Conservation (phyloP, 2,329 filamentous ascomycete species). For the Pseudocercospora macadamiae region DNA sequence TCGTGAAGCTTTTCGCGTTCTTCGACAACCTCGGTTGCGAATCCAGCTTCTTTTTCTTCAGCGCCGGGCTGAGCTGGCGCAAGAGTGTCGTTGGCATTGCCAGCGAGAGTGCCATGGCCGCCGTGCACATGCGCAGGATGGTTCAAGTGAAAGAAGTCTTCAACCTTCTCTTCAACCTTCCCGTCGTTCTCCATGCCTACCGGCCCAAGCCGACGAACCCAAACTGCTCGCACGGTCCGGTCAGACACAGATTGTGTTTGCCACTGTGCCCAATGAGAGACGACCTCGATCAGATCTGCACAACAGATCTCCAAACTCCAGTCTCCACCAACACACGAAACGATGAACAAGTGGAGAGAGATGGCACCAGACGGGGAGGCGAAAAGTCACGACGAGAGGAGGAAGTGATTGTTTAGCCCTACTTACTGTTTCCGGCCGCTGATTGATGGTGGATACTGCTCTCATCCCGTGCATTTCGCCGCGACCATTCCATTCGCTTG, state of each 20-base stretch:
- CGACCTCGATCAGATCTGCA: background rate
- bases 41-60: conserved; percentile 12
- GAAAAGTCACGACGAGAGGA: background rate
- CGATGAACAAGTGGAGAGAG: background rate
- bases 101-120: conserved; percentile 19
- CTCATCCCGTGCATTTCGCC: background rate
- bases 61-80: conserved; percentile 13
- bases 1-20: conserved; percentile 19
- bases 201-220: conserved; percentile 12
- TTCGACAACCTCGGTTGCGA: conserved; percentile 17
- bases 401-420: background rate
- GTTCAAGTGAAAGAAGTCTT: conserved; percentile 31
- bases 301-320: background rate
- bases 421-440: background rate
- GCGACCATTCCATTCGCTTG: background rate
- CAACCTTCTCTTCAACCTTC: conserved; percentile 25
- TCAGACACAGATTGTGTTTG: background rate
- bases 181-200: background rate
- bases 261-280: background rate
- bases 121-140: conserved; percentile 31
- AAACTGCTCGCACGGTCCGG: background rate
- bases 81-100: conserved; percentile 17
- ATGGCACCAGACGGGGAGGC: background rate
- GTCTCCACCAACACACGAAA: background rate
- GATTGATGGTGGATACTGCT: background rate